Evolutionary conservation across 2,329 filamentous ascomycete genomes (phyloP).

Genomic region (Aspergillus fischeri): DNA sequence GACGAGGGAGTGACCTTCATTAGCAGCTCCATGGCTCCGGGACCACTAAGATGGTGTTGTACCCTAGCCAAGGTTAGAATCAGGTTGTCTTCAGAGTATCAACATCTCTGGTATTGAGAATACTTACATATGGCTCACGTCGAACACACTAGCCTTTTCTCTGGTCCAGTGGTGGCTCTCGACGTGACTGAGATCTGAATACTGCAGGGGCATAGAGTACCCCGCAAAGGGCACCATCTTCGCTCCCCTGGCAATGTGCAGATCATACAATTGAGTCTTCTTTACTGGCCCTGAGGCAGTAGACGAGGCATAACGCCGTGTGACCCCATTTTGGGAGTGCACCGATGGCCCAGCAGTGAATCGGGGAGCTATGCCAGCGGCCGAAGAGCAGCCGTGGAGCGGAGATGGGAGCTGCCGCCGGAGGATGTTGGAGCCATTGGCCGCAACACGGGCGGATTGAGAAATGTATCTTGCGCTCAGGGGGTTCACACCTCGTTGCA

Average conservation of each 20-base stretch:
- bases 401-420: constrained; percentile 28
- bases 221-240: constrained; percentile 98
- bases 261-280: constrained; percentile 69
- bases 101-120: background rate
- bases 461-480: constrained; percentile 23
- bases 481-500: constrained; percentile 29
- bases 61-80: constrained; percentile 43
- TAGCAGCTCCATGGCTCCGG: constrained; percentile 75
- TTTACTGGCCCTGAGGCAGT: constrained; percentile 23
- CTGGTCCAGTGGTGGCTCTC: constrained; percentile 90
- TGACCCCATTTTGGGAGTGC: constrained; percentile 12
- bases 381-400: constrained; percentile 21
- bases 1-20: constrained; percentile 78
- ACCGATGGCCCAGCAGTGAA: constrained; percentile 6
- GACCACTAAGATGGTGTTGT: constrained; percentile 79
- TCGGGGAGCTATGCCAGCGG: constrained; percentile 7
- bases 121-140: constrained; percentile 91
- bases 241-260: constrained; percentile 72
- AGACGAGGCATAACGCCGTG: constrained; percentile 33
- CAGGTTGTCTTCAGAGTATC: background rate
- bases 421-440: constrained; percentile 29
- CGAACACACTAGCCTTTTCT: constrained; percentile 82
- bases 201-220: constrained; percentile 90
- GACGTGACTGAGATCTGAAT: constrained; percentile 68
- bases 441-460: constrained; percentile 22